A percentile compares a stretch with the other conserved stretches of the same genome.
phyloP scores from a whole-genome alignment of 306 rosid genomes.

The Hippophae rhamnoides region DNA sequence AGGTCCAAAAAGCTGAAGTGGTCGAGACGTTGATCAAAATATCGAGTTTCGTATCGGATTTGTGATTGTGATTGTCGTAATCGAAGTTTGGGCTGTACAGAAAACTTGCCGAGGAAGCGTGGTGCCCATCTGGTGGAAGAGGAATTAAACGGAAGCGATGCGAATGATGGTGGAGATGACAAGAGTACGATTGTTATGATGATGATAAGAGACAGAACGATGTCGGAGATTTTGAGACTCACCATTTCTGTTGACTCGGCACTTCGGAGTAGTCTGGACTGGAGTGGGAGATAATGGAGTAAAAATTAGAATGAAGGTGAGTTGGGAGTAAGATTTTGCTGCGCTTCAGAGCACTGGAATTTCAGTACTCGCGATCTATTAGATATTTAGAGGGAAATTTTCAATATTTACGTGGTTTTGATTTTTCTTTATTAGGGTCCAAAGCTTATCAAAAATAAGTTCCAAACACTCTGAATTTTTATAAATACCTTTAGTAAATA shows the following conservation, averaged over 20 bases:
- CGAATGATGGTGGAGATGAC: slow-evolving; percentile 14
- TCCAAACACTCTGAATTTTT: too few relatives aligned
- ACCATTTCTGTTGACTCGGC: slow-evolving; percentile 17
- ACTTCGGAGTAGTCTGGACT: too few relatives aligned
- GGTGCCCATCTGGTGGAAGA: slow-evolving; percentile 23
- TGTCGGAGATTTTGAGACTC: slow-evolving; percentile 4
- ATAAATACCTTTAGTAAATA: too few relatives aligned
- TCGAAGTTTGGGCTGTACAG: slow-evolving; percentile 9
- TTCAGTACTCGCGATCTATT: too few relatives aligned
- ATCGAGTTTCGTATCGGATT: slow-evolving; percentile 45
- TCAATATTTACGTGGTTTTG: too few relatives aligned
- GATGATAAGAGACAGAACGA: slow-evolving; percentile 2
- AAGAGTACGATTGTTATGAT: slow-evolving; percentile 1
- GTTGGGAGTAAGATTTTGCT: too few relatives aligned
- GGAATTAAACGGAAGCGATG: slow-evolving; percentile 12
- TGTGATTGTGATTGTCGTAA: background rate
- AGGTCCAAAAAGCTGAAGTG: slow-evolving; percentile 65
- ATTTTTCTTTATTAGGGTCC: too few relatives aligned
- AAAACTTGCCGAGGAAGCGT: slow-evolving; percentile 34
- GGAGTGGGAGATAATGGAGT: too few relatives aligned
- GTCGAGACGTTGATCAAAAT: slow-evolving; percentile 62
- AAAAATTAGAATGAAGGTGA: too few relatives aligned
- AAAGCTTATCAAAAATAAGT: too few relatives aligned
- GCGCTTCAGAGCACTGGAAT: too few relatives aligned
- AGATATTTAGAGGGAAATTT: too few relatives aligned